phyloP scores from a whole-genome alignment of 345 rosid genomes.

The Draba incana region DNA sequence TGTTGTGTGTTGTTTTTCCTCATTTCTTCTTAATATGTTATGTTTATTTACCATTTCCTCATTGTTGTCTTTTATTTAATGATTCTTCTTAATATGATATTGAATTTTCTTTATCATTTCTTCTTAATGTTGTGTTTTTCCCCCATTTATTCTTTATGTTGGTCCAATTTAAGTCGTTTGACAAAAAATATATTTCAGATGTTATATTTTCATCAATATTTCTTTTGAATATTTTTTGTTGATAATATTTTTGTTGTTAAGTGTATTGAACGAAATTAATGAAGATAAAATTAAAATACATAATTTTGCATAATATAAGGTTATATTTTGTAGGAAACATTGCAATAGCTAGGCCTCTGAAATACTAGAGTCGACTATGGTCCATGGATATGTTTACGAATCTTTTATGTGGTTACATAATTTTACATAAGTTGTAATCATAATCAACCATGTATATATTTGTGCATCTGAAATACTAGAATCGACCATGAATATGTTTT shows the following conservation, averaged over 20 bases:
- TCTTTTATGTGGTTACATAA: too few species aligned
- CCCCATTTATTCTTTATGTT: too few species aligned
- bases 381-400: too few species aligned
- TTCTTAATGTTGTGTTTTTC: not conserved
- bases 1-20: too few species aligned
- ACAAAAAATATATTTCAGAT: too few species aligned
- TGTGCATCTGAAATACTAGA: too few species aligned
- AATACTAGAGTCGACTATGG: not conserved
- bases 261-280: not conserved
- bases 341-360: not conserved
- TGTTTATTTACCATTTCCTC: too few species aligned
- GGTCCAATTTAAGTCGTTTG: too few species aligned
- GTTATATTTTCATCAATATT: too few species aligned
- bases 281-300: not conserved
- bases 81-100: not conserved
- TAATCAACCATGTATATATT: too few species aligned
- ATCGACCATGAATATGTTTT: not conserved
- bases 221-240: not conserved
- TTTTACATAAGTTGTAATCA: too few species aligned
- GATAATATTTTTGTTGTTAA: not conserved
- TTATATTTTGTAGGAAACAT: not conserved
- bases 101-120: slow-evolving; percentile 10
- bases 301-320: not conserved
- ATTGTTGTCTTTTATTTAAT: not conserved
- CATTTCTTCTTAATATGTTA: too few species aligned